A percentile compares a stretch with the other conserved stretches of the same genome.
phyloP scores from a whole-genome alignment of 805 yeast genomes.

The Cyberlindnera xishuangbannaensis region DNA sequence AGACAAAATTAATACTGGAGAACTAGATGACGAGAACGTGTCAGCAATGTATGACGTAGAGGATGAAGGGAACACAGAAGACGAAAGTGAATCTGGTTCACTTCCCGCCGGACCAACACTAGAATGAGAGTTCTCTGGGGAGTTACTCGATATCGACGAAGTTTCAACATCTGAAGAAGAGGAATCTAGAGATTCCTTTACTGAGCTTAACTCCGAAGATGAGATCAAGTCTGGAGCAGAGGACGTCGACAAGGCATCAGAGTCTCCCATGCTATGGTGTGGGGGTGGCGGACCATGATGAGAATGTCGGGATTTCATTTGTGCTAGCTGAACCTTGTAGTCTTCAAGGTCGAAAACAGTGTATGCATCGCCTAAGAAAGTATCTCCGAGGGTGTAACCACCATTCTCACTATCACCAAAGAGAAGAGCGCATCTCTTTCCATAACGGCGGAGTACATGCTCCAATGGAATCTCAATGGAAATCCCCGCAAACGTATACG shows the following conservation, averaged over 20 bases:
- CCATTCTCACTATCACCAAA: slow-evolving; percentile 13
- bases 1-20: not conserved
- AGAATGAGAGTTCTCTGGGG: not conserved
- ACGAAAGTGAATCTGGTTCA: too few species aligned
- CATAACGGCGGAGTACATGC: slow-evolving; percentile 1
- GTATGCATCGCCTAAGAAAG: slow-evolving; percentile 58
- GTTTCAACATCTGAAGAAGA: not conserved
- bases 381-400: slow-evolving; percentile 61
- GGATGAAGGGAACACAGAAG: too few species aligned
- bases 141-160: too few species aligned
- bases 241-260: not conserved
- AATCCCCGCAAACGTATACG: slow-evolving; percentile 1
- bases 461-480: slow-evolving; percentile 5
- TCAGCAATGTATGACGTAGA: not conserved
- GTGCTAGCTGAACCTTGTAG: not conserved
- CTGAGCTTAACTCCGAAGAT: not conserved
- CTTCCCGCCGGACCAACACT: too few species aligned
- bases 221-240: not conserved
- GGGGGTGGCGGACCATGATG: too few species aligned
- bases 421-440: slow-evolving; percentile 3
- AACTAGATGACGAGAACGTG: not conserved
- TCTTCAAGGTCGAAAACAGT: slow-evolving; percentile 55
- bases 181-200: not conserved
- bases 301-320: too few species aligned
- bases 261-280: too few species aligned